These are phyloP conservation scores for Protomyces gravidus DNA, from an alignment of 1,139 yeast genomes.

Conservation along the genomic window DNA sequence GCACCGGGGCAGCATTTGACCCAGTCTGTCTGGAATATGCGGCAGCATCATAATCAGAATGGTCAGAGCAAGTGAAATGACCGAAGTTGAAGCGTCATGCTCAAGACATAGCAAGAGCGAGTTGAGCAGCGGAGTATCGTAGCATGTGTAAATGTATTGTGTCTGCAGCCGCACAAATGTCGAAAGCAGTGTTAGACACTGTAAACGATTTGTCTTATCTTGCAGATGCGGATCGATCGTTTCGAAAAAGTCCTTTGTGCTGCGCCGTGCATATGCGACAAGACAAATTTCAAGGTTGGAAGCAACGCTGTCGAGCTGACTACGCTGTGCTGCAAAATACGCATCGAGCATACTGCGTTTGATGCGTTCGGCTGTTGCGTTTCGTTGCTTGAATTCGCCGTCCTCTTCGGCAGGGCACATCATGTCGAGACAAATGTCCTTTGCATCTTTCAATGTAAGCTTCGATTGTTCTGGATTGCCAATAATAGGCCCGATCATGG, in stretches of 20 bases:
- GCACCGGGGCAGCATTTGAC: slow-evolving; percentile 45
- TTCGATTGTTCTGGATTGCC: slow-evolving; percentile 47
- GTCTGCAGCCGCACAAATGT: slow-evolving; percentile 36
- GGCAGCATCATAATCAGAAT: slow-evolving; percentile 55
- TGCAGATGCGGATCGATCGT: slow-evolving; percentile 32
- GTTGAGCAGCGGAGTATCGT: slow-evolving; percentile 44
- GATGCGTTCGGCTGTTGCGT: slow-evolving; percentile 31
- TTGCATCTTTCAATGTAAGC: slow-evolving; percentile 47
- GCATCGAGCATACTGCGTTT: slow-evolving; percentile 21
- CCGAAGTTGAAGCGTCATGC: slow-evolving; percentile 48
- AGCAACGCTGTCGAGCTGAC: slow-evolving; percentile 39
- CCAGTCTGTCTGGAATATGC: slow-evolving; percentile 46
- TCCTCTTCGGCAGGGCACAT: slow-evolving; percentile 34
- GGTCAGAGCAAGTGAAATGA: slow-evolving; percentile 47
- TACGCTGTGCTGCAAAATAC: slow-evolving; percentile 15
- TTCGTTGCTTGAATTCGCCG: slow-evolving; percentile 34
- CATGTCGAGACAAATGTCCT: slow-evolving; percentile 40
- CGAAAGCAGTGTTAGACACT: slow-evolving; percentile 35
- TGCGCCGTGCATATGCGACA: slow-evolving; percentile 31
- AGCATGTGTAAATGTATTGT: slow-evolving; percentile 41
- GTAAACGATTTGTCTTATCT: slow-evolving; percentile 29
- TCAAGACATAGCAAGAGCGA: slow-evolving; percentile 47
- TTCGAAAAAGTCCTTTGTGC: slow-evolving; percentile 34
- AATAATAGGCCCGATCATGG: slow-evolving; percentile 57
- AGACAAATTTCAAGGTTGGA: slow-evolving; percentile 38